Evolutionary conservation across 2,329 filamentous ascomycete genomes (phyloP).

Genomic region (Fusarium heterosporum): DNA sequence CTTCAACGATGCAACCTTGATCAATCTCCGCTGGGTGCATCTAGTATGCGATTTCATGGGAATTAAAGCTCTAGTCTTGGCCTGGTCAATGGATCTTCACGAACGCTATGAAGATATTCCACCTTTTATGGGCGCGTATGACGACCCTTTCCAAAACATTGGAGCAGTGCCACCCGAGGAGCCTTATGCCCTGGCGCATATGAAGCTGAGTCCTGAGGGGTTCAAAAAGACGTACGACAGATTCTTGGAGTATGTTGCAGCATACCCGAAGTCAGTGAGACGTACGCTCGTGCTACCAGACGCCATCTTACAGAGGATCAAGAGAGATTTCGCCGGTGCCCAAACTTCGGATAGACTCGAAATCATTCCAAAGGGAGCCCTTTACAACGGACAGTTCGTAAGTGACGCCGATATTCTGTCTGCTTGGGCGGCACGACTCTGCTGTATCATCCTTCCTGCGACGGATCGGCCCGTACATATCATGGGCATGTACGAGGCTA

Average conservation of each 20-base stretch:
- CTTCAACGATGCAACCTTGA: not conserved
- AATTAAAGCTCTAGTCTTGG: conserved; percentile 3
- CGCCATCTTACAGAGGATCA: not conserved
- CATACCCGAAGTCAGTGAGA: not conserved
- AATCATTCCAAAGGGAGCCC: conserved; percentile 3
- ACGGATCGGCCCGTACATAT: conserved; percentile 2
- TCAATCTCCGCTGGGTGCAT: conserved; percentile 8
- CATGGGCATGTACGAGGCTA: conserved; percentile 14
- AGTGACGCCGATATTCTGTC: conserved; percentile 10
- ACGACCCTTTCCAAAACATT: conserved; percentile 1
- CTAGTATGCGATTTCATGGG: conserved; percentile 11
- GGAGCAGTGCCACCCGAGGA: not conserved
- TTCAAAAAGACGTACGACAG: conserved; percentile 8
- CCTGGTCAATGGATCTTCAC: conserved; percentile 7
- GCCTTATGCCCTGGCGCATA: not conserved
- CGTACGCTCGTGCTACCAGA: conserved; percentile 10
- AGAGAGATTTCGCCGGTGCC: not conserved
- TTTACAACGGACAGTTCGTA: conserved; percentile 1
- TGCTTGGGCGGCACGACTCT: conserved; percentile 7
- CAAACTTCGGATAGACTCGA: not conserved
- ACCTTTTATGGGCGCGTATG: conserved; percentile 3
- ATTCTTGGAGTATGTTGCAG: conserved; percentile 4
- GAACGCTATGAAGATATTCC: conserved; percentile 3
- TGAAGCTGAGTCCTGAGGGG: not conserved
- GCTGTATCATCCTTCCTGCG: conserved; percentile 6